Evolutionary conservation across 2,329 filamentous ascomycete genomes (phyloP), one percentile per base, ranked within the genome.

Genomic region (Colletotrichum somersetense): DNA sequence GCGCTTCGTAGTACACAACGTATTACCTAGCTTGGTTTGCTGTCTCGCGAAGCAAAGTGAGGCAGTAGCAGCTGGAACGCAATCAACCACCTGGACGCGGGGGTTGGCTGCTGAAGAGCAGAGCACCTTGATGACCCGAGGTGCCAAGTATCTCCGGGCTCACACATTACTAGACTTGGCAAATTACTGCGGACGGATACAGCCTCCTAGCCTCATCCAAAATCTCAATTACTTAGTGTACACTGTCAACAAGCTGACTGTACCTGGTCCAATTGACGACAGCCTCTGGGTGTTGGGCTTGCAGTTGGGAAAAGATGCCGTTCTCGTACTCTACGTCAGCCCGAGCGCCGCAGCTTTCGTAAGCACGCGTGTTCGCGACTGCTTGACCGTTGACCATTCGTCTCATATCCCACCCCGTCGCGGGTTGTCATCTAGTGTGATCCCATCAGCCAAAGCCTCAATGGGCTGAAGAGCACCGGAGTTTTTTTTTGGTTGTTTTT

Each of bases 401-500:
- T 72, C 70, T 65, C 55, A 64, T 61, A 42, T 70, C 44, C 40
- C 23, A 40, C 33, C 48, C 55, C 42, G 38, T 52, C 48, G 42
- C 38, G 8, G 50, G 50, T 55, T 65, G 66, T 52, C 66, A 61
- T 72, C 66, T 61, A 48, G 48, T 55, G 26, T 66, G 18, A 40
- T 16, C 16, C 35, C 48, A 40, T 69, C 66, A 61, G 70, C 56
- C 26, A 40, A 72, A 61, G 40, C 16, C 53, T 40, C 16, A 35
- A n/a, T 11, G 30, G 44, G 40, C 42, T 65, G 59, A 55, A 62
- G 56, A 23, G 40, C 55, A 23, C 26, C 59, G 33, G 26, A 23
- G 46, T 50, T 70, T 20, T 44, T 14, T 20, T 4, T 18, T 7
- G 10, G 7, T 5, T 16, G 5, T 7, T 33, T 23, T 2, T 10